A percentile compares a stretch with the other conserved stretches of the same genome.
These are phyloP conservation scores for Hypericum perforatum DNA, from an alignment of 345 rosid genomes.

Conservation along the genomic window DNA sequence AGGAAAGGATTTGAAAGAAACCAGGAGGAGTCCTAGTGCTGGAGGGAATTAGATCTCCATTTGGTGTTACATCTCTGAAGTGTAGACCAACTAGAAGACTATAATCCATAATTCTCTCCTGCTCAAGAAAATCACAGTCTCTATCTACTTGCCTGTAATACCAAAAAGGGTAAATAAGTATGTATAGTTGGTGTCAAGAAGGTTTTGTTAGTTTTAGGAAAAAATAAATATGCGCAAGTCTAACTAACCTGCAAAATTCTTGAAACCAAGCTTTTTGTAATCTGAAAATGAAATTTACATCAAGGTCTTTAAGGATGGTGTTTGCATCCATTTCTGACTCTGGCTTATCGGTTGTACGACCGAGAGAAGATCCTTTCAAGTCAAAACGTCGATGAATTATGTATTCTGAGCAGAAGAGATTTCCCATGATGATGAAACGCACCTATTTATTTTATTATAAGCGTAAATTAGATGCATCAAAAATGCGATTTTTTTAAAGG, in stretches of 20 bases:
- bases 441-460: slow-evolving; percentile 32
- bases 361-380: slow-evolving; percentile 90
- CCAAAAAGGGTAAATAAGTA: slow-evolving; percentile 2
- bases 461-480: too few species aligned
- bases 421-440: slow-evolving; percentile 87
- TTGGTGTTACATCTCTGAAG: slow-evolving; percentile 55
- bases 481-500: not conserved
- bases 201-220: not conserved
- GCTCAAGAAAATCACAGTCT: slow-evolving; percentile 90
- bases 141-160: slow-evolving; percentile 70
- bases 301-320: slow-evolving; percentile 84
- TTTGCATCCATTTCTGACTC: slow-evolving; percentile 66
- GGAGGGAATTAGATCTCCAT: slow-evolving; percentile 65
- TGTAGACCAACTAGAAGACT: slow-evolving; percentile 91
- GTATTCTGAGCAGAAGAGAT: slow-evolving; percentile 74
- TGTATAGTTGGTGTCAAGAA: not conserved
- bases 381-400: slow-evolving; percentile 74
- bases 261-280: slow-evolving; percentile 80
- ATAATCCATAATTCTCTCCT: slow-evolving; percentile 94
- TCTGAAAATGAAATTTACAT: slow-evolving; percentile 73
- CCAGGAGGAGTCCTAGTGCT: slow-evolving; percentile 33
- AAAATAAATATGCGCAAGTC: not conserved
- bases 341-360: slow-evolving; percentile 76
- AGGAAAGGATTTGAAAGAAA: not conserved
- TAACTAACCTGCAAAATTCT: slow-evolving; percentile 52